Conservation (phyloP, 495 filamentous ascomycete genomes). For the Trichoderma orchidacearum region DNA sequence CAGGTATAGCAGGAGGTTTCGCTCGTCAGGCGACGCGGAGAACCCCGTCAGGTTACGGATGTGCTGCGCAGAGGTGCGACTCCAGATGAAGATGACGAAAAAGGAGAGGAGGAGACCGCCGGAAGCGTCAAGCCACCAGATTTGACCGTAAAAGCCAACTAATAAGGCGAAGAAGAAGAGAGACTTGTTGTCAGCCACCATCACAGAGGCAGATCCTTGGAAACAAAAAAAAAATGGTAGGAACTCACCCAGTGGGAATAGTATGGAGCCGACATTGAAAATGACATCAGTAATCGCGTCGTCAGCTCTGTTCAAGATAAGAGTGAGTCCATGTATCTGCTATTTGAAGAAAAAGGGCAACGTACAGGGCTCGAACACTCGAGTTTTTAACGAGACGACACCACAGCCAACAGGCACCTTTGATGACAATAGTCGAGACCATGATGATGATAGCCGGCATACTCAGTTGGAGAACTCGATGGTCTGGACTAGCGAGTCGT, state of each 20-base stretch:
- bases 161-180: background rate
- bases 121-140: constrained; percentile 80
- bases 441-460: constrained; percentile 70
- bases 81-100: constrained; percentile 82
- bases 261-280: constrained; percentile 85
- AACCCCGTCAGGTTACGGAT: constrained; percentile 76
- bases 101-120: constrained; percentile 71
- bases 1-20: constrained; percentile 78
- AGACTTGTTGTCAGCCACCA: background rate
- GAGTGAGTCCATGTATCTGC: constrained; percentile 21
- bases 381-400: constrained; percentile 81
- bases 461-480: constrained; percentile 55
- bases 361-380: constrained; percentile 68
- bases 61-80: constrained; percentile 56
- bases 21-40: constrained; percentile 63
- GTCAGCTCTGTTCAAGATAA: constrained; percentile 26
- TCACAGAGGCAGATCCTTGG: background rate
- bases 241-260: constrained; percentile 61
- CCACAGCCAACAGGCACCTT: constrained; percentile 77
- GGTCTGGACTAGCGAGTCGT: constrained; percentile 49
- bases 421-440: constrained; percentile 69
- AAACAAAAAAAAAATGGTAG: constrained; percentile 3
- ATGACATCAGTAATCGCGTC: constrained; percentile 46
- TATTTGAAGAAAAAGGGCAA: constrained; percentile 10
- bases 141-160: constrained; percentile 61